phyloP scores from a whole-genome alignment of 1,284 basidiomycete species.

The Tilletia horrida region DNA sequence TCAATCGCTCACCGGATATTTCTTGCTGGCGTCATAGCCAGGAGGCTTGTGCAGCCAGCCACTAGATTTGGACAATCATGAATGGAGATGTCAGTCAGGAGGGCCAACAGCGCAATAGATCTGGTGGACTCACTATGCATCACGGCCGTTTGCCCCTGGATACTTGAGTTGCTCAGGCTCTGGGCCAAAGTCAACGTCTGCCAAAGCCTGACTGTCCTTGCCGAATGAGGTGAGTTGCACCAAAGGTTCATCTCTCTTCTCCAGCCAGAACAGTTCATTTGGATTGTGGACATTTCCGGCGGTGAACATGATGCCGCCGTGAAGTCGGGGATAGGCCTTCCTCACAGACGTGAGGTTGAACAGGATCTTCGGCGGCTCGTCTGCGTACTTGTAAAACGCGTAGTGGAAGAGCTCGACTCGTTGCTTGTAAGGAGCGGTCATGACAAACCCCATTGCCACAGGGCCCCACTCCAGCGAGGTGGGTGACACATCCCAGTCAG shows the following conservation, averaged over 20 bases:
- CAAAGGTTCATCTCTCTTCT: no score
- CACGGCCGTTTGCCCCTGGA: constrained; percentile 24
- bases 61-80: background rate
- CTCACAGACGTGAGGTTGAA: constrained; percentile 21
- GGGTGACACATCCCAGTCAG: constrained; percentile 39
- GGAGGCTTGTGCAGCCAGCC: constrained; percentile 35
- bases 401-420: constrained; percentile 26
- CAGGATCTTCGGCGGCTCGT: constrained; percentile 17
- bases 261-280: constrained; percentile 27
- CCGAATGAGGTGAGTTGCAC: constrained; percentile 24
- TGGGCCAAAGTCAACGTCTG: constrained; percentile 29
- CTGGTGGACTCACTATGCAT: constrained; percentile 18
- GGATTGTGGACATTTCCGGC: constrained; percentile 24
- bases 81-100: background rate
- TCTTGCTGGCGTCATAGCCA: constrained; percentile 21
- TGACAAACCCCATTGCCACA: constrained; percentile 22
- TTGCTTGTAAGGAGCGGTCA: constrained; percentile 28
- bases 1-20: background rate
- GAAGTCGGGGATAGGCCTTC: constrained; percentile 13
- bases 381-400: background rate
- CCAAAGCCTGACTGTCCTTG: constrained; percentile 19
- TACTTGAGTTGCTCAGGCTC: constrained; percentile 32
- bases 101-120: background rate
- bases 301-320: constrained; percentile 22
- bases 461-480: constrained; percentile 23